A percentile compares a stretch with the other conserved stretches of the same genome.
phyloP scores from a whole-genome alignment of 225 moss, liverwort and hornwort genomes.

The Bryoerythrophyllum caledonicum region DNA sequence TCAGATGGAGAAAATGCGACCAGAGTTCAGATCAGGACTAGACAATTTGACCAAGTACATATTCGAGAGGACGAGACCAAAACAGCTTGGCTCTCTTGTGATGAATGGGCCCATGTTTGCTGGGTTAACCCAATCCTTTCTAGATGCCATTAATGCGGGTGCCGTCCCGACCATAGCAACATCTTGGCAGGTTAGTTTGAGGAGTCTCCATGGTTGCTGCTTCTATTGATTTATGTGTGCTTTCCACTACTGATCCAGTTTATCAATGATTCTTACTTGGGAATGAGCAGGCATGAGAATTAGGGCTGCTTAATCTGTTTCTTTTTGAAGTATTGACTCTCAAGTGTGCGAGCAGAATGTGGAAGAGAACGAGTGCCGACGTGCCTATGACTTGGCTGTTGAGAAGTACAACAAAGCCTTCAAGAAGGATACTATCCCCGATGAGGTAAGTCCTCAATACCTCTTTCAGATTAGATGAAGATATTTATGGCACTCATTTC shows the following conservation, averaged over 20 bases:
- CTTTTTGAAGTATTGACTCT: slow-evolving; percentile 15
- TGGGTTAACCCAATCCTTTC: slow-evolving; percentile 78
- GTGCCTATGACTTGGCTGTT: slow-evolving; percentile 75
- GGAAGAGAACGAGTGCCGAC: slow-evolving; percentile 93
- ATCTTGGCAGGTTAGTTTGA: slow-evolving; percentile 78
- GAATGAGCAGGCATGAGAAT: background rate
- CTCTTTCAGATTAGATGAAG: background rate
- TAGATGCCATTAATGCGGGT: slow-evolving; percentile 77
- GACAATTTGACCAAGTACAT: slow-evolving; percentile 72
- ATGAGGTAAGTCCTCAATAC: slow-evolving; percentile 50
- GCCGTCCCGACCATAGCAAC: slow-evolving; percentile 88
- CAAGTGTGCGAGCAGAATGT: slow-evolving; percentile 63
- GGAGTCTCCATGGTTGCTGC: background rate
- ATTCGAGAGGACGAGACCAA: slow-evolving; percentile 78
- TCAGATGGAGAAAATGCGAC: slow-evolving; percentile 86
- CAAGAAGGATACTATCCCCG: slow-evolving; percentile 57
- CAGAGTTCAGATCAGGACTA: slow-evolving; percentile 72
- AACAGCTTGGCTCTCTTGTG: slow-evolving; percentile 75
- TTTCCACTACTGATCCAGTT: background rate
- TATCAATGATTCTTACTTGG: background rate
- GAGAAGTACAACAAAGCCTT: slow-evolving; percentile 66
- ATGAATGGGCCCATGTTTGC: slow-evolving; percentile 91
- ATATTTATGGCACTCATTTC: background rate
- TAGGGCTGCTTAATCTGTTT: background rate
- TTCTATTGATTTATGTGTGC: background rate